phyloP scores from a whole-genome alignment of 176 grass and related monocot genomes.

The Thinopyrum elongatum region DNA sequence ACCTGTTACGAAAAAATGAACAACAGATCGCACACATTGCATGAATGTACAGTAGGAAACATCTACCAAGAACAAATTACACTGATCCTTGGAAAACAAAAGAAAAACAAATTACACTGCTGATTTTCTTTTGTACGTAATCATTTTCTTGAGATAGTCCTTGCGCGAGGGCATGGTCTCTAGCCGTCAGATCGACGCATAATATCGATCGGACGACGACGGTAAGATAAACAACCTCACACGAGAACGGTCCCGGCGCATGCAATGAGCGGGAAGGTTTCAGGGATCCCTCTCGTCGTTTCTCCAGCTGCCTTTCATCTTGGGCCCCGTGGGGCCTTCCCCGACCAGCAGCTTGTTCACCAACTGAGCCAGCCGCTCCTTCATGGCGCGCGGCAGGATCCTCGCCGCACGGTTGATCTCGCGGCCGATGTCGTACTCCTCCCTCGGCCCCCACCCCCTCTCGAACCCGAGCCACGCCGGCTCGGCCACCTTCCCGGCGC shows the following conservation, averaged over 20 bases:
- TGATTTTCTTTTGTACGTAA: too few relatives aligned
- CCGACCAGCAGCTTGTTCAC: constrained; percentile 58
- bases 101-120: not conserved
- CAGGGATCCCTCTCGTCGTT: constrained; percentile 49
- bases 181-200: too few relatives aligned
- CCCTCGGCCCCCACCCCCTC: constrained; percentile 80
- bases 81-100: too few relatives aligned
- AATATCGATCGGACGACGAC: too few relatives aligned
- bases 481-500: constrained; percentile 22
- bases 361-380: constrained; percentile 40
- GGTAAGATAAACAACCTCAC: too few relatives aligned
- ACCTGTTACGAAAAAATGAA: too few relatives aligned
- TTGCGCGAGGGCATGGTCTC: too few relatives aligned
- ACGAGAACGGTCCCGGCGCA: too few relatives aligned
- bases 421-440: constrained; percentile 60
- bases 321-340: constrained; percentile 84
- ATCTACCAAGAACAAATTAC: not conserved
- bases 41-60: too few relatives aligned
- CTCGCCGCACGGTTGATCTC: constrained; percentile 59
- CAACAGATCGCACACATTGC: too few relatives aligned
- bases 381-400: constrained; percentile 45
- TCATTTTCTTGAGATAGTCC: too few relatives aligned
- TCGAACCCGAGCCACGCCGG: constrained; percentile 70
- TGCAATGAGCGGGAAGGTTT: not conserved
- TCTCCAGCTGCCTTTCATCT: constrained; percentile 62